Conservation (phyloP, 1,284 basidiomycete species). For the Thecaphora thlaspeos region DNA sequence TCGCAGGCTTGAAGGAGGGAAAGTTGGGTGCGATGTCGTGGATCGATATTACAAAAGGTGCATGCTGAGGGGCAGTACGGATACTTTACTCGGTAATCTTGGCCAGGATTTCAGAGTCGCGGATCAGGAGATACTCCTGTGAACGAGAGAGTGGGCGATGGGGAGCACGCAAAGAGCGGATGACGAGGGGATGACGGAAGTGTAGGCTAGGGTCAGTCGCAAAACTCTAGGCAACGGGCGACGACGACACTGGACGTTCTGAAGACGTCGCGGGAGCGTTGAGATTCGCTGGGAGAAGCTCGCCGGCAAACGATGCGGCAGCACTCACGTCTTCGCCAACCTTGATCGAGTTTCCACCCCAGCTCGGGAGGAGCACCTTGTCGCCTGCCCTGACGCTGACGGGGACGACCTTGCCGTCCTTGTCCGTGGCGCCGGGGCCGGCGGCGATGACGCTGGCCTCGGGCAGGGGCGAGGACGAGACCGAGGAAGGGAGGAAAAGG, state of each 20-base stretch:
- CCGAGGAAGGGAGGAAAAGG: conserved; percentile 87
- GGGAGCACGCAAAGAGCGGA: not conserved
- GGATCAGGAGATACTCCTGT: conserved; percentile 93
- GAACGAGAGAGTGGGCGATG: not conserved
- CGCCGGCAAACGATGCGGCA: too few relatives aligned
- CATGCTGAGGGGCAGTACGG: too few relatives aligned
- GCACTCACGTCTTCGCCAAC: conserved; percentile 89
- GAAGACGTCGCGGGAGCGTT: not conserved
- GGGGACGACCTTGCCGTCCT: conserved; percentile 77
- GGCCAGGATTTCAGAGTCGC: conserved; percentile 91
- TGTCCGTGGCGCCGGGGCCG: conserved; percentile 85
- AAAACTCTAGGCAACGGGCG: not conserved
- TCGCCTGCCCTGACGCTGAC: conserved; percentile 82
- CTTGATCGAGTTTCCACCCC: conserved; percentile 94
- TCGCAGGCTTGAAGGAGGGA: too few relatives aligned
- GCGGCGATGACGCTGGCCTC: conserved; percentile 95
- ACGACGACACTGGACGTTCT: too few relatives aligned
- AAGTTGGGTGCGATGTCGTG: too few relatives aligned
- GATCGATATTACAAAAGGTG: too few relatives aligned
- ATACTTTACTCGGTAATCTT: conserved; percentile 81
- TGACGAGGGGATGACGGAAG: conserved; percentile 1
- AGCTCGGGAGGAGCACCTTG: conserved; percentile 86
- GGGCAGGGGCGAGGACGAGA: conserved; percentile 78
- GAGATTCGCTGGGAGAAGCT: not conserved
- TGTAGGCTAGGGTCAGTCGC: not conserved